phyloP scores from a whole-genome alignment of 163 green algal genomes.

The Chlorella variabilis region DNA sequence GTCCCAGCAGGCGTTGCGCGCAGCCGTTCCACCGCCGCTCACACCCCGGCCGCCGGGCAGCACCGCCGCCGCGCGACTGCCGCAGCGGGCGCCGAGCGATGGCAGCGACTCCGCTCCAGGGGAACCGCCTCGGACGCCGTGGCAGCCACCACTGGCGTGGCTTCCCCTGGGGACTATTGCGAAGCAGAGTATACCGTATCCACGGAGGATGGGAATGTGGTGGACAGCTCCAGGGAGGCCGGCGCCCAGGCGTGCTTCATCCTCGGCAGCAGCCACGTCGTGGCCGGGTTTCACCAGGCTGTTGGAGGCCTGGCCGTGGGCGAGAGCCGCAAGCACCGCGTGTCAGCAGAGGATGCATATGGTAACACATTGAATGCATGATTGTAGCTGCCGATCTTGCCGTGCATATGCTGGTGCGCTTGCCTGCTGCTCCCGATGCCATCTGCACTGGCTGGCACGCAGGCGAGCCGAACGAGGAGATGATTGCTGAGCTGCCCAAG shows the following conservation, averaged over 20 bases:
- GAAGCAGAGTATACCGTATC: constrained; percentile 30
- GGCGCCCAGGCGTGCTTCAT: constrained; percentile 9
- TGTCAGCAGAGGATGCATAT: constrained; percentile 61
- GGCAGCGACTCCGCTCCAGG: too few species aligned
- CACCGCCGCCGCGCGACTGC: background rate
- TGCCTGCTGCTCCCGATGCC: too few species aligned
- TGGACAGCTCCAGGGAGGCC: background rate
- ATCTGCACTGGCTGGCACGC: too few species aligned
- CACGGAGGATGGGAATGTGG: background rate
- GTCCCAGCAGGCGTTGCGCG: too few species aligned
- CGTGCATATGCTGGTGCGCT: background rate
- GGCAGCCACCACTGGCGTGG: background rate
- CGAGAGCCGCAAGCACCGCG: constrained; percentile 50
- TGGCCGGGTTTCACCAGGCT: constrained; percentile 70
- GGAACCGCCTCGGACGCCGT: background rate
- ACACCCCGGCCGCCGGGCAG: background rate
- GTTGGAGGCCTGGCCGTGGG: constrained; percentile 66
- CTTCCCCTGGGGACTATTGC: constrained; percentile 29
- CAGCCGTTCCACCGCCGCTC: too few species aligned
- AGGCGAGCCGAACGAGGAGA: constrained; percentile 50
- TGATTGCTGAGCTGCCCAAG: constrained; percentile 53
- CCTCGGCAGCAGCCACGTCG: constrained; percentile 60
- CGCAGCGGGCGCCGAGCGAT: too few species aligned
- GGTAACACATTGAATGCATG: too few species aligned
- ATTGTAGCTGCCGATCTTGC: background rate